Evolutionary conservation across 2,329 filamentous ascomycete genomes (phyloP).

Genomic region (Coniochaeta ligniaria): DNA sequence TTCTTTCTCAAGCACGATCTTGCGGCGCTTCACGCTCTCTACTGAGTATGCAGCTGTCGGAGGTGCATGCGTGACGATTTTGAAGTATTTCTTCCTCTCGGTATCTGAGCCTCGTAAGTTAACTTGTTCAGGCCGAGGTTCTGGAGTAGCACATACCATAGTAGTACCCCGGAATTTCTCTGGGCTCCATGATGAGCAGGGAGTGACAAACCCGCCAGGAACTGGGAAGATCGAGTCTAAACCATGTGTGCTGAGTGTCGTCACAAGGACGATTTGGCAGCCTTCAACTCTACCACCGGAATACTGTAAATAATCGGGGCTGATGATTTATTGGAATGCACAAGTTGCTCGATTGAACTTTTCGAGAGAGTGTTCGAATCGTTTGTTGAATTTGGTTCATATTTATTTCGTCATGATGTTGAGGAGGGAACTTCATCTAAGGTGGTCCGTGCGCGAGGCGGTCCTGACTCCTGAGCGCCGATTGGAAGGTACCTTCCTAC

Average conservation of each 20-base stretch:
- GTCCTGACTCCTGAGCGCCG: too few relatives aligned
- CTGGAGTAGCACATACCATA: conserved; percentile 5
- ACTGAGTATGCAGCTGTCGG: conserved; percentile 9
- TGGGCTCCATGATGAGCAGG: neutral
- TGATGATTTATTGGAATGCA: too few relatives aligned
- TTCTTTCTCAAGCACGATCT: neutral
- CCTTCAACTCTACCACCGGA: neutral
- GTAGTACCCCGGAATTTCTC: conserved; percentile 11
- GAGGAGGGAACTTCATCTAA: neutral
- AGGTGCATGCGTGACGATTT: conserved; percentile 45
- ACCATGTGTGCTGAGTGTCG: neutral
- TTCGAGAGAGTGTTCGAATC: neutral
- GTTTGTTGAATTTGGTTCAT: neutral
- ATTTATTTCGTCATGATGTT: neutral
- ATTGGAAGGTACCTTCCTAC: too few relatives aligned
- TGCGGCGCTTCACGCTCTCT: conserved; percentile 12
- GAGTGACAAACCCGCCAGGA: neutral
- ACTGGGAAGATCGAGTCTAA: neutral
- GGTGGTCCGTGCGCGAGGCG: neutral
- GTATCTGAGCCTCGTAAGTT: conserved; percentile 28
- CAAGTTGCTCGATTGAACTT: too few relatives aligned
- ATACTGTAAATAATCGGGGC: neutral
- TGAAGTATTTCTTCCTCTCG: conserved; percentile 61
- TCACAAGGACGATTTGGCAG: neutral
- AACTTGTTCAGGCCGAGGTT: neutral